These are phyloP conservation scores for Aureobasidium sp. DNA, from an alignment of 2,329 filamentous ascomycete genomes.

Conservation along the genomic window DNA sequence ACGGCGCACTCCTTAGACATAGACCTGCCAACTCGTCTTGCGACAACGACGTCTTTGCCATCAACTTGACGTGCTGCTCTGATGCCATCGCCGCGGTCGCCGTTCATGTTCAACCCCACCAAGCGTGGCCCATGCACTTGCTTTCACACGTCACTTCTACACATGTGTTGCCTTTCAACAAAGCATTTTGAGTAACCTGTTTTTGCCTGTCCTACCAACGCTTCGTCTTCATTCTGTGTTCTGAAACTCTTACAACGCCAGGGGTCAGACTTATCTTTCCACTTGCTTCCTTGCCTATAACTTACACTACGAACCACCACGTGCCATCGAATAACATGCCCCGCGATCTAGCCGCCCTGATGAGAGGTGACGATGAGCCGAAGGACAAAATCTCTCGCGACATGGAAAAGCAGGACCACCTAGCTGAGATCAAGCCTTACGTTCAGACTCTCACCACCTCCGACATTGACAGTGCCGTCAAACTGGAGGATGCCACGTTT, in stretches of 20 bases:
- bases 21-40: not conserved
- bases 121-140: not conserved
- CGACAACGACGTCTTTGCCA: not conserved
- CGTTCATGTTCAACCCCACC: not conserved
- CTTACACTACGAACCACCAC: not conserved
- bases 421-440: conserved; percentile 60
- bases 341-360: conserved; percentile 32
- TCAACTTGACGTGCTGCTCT: not conserved
- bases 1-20: too few species aligned
- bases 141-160: not conserved
- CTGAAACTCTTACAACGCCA: conserved; percentile 1
- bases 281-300: not conserved
- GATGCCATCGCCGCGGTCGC: not conserved
- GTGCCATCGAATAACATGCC: conserved; percentile 27
- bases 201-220: not conserved
- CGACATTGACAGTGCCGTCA: conserved; percentile 54
- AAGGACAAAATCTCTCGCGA: conserved; percentile 15
- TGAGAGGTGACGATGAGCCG: conserved; percentile 23
- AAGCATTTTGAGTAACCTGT: not conserved
- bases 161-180: not conserved
- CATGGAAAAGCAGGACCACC: conserved; percentile 32
- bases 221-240: not conserved
- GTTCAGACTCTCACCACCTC: conserved; percentile 62
- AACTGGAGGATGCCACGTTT: conserved; percentile 50
- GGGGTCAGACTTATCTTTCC: not conserved